Conservation (phyloP, 2,329 filamentous ascomycete genomes). For the Harringtonia aguacate region DNA sequence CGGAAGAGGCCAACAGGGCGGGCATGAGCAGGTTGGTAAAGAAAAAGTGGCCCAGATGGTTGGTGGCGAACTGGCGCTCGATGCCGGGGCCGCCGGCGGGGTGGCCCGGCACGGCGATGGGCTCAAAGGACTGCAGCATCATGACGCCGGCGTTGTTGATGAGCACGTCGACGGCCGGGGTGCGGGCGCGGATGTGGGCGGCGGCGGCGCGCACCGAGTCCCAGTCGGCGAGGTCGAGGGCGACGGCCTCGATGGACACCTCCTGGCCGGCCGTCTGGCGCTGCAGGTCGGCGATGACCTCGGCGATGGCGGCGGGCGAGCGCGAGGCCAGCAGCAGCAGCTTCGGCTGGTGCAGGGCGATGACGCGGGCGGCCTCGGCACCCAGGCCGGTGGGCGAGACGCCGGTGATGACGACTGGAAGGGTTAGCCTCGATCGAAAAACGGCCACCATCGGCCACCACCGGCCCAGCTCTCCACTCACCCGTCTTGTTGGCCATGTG, state of each 20-base stretch:
- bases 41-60: slow-evolving; percentile 39
- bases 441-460: too few relatives aligned
- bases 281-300: slow-evolving; percentile 6
- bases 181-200: slow-evolving; percentile 18
- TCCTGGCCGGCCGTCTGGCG: slow-evolving; percentile 11
- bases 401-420: slow-evolving; percentile 10
- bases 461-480: background rate
- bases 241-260: slow-evolving; percentile 19
- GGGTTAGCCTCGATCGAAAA: too few relatives aligned
- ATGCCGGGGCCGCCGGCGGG: slow-evolving; percentile 14
- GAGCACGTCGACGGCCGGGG: slow-evolving; percentile 23
- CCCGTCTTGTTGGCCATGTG: slow-evolving; percentile 9
- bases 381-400: slow-evolving; percentile 9
- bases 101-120: slow-evolving; percentile 13
- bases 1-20: slow-evolving; percentile 21
- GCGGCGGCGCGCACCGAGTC: slow-evolving; percentile 24
- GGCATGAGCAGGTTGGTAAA: slow-evolving; percentile 36
- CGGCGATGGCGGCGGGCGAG: slow-evolving; percentile 1
- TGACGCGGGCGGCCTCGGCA: slow-evolving; percentile 5
- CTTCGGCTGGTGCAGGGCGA: slow-evolving; percentile 8
- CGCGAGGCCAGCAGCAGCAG: slow-evolving; percentile 10
- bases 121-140: slow-evolving; percentile 18
- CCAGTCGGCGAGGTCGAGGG: slow-evolving; percentile 26
- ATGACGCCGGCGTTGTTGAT: slow-evolving; percentile 22
- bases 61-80: slow-evolving; percentile 34